Conservation (phyloP, 345 rosid genomes). For the Melaleuca quinquenervia region DNA sequence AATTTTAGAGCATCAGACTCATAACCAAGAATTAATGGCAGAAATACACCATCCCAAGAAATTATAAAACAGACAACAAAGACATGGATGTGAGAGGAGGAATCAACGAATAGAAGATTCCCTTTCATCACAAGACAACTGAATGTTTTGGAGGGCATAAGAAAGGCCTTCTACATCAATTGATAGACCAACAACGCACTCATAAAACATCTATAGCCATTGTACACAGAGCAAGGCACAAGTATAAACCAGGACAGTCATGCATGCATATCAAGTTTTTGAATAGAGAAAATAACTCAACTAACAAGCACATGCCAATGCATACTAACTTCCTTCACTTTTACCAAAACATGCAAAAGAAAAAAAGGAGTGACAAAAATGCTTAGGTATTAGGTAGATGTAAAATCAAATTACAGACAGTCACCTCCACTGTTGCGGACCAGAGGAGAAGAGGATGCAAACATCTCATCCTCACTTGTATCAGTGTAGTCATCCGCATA, state of each 20-base stretch:
- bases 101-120: not conserved
- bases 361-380: not conserved
- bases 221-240: not conserved
- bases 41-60: not conserved
- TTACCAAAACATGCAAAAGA: not conserved
- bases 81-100: not conserved
- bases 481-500: conserved; percentile 31
- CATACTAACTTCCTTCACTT: not conserved
- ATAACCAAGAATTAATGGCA: not conserved
- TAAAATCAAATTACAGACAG: not conserved
- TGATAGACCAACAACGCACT: not conserved
- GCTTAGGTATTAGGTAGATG: not conserved
- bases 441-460: conserved; percentile 9
- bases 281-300: not conserved
- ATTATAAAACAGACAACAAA: not conserved
- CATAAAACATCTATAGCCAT: not conserved
- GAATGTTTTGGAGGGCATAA: not conserved
- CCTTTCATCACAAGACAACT: not conserved
- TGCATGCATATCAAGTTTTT: not conserved
- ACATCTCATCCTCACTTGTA: conserved; percentile 25
- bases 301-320: not conserved
- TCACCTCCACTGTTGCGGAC: conserved; percentile 78
- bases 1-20: not conserved
- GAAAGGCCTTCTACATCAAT: not conserved
- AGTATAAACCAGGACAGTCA: not conserved